Evolutionary conservation across 176 grass and related monocot species (phyloP), one percentile per base, ranked within the genome.

Genomic region (Chloris gayana): DNA sequence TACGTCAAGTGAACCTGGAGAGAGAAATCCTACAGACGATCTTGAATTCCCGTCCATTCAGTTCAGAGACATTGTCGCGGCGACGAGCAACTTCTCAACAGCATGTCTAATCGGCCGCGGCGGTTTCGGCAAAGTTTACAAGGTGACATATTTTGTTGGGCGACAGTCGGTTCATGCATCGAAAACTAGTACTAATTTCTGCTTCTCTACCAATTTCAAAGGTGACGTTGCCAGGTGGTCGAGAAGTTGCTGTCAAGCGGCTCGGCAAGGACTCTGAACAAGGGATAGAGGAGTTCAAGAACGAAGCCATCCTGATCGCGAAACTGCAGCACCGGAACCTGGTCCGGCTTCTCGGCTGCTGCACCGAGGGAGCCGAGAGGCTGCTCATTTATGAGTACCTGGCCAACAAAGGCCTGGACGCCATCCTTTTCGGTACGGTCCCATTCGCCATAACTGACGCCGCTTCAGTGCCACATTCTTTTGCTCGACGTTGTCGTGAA

Each of bases 101-200:
- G 3, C 68, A 21, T 67, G 27, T 54, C 74, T 85, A 68, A 74
- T 93, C 0, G 91, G 91, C 0, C 84, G 88, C 0, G 91, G 87
- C 15, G 87, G 91, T 51, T 93, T 93, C 38, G 91, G 84, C 7
- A 84, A 73, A 33, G 91, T 93, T 56, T 93, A 90, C 76, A 90
- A 87, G 91, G 91, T 93, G n/a, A 57, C 46, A 21, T 14, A 7
- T 78, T 53, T 22, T 26, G 38, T 19, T 32, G 6, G 26, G 14
- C 25, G 25, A 7, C 60, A 57, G 14, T 5, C 39, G 45, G 31
- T 57, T 0, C 64, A 77, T n/a, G 34, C 22, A 64, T 25, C 29
- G 7, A 70, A 14, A 26, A 2, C 2, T 9, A 11, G 8, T 25
- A 14, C 5, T 50, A 0, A 51, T 19, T 35, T 70, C 27, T 33